Evolutionary conservation across 176 grass and related monocot genomes (phyloP), one percentile per base, ranked within the genome.

Genomic region (Aegilops tauschii): DNA sequence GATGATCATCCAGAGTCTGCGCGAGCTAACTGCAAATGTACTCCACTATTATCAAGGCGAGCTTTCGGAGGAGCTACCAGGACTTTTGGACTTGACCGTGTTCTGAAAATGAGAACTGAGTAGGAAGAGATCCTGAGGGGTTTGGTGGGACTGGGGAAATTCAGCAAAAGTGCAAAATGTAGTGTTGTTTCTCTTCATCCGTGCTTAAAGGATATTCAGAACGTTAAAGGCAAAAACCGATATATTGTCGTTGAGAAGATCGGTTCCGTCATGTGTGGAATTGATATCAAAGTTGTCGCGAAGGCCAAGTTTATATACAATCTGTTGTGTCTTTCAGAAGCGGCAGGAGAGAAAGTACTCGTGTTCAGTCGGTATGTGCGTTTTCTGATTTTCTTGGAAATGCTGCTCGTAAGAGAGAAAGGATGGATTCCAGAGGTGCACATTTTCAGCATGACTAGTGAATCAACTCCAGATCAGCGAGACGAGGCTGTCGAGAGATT

Each of bases 41-140:
- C 95, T 95, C 80, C 95, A 97, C 65, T 97, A 95, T 72, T 97
- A 97, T 81, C 92, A 66, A 83, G 93, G 95, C 52, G 87, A 90
- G 67, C 87, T 90, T 80, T 86, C 95, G 59, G 87, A 97, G 50
- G 91, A 97, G 54, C 78, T 97, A 44, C 92, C 95, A 59, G 92
- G 95, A 44, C 86, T 97, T 37, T 80, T 90, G 73, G 95, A 97
- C 79, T 97, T 88, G 44, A 93, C 90, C 13, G 45, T 97, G 67
- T 97, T 10, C 76, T 97, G 25, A 94, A 90, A 63, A 78, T 86
- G 80, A 91, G 78, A 81, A 8, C 63, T 12, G 78, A 83, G 77
- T 92, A 97, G 86, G 84, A 74, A 74, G 3, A 21, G 25, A 69
- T 86, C 16, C 35, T 94, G 62, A 86, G 90, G 69, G 58, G 58